Percentiles rank a stretch among this genome's conserved stretches.
Evolutionary conservation across 2,329 filamentous ascomycete genomes (phyloP).

Genomic region (Rutstroemia sp.): DNA sequence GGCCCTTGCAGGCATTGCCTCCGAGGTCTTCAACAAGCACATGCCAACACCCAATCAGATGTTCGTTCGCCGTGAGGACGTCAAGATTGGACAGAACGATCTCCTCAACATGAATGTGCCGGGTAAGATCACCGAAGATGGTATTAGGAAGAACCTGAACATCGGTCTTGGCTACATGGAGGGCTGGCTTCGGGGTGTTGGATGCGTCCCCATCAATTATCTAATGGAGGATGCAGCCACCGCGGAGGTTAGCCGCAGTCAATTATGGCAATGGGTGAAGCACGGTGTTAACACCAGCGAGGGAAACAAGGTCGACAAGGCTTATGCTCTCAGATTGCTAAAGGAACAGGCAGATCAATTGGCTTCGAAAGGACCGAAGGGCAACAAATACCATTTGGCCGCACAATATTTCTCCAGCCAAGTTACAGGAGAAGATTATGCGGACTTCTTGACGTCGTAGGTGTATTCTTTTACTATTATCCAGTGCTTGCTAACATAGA

Average conservation of each 20-base stretch:
- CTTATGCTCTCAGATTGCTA: slow-evolving; percentile 78
- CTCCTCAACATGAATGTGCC: slow-evolving; percentile 98
- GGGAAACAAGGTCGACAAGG: slow-evolving; percentile 89
- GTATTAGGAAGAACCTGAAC: slow-evolving; percentile 95
- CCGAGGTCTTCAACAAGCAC: slow-evolving; percentile 92
- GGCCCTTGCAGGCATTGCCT: slow-evolving; percentile 78
- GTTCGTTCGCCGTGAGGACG: slow-evolving; percentile 83
- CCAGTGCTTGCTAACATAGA: background rate
- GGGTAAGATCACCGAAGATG: slow-evolving; percentile 83
- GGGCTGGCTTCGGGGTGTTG: slow-evolving; percentile 89
- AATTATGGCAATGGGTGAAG: slow-evolving; percentile 94
- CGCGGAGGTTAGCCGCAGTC: slow-evolving; percentile 86
- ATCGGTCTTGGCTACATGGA: slow-evolving; percentile 98
- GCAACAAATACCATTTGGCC: slow-evolving; percentile 86
- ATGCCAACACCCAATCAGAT: slow-evolving; percentile 99
- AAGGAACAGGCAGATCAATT: slow-evolving; percentile 78
- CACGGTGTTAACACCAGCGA: slow-evolving; percentile 70
- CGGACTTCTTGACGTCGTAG: slow-evolving; percentile 86
- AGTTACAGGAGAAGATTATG: slow-evolving; percentile 95
- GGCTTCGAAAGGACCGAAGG: slow-evolving; percentile 66
- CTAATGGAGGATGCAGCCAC: slow-evolving; percentile 98
- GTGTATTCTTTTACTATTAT: slow-evolving; percentile 27
- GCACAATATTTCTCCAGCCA: slow-evolving; percentile 89
- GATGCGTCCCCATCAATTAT: slow-evolving; percentile 96
- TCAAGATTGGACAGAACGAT: slow-evolving; percentile 78